phyloP scores from a whole-genome alignment of 106 monocot species.

The Platanthera zijinensis region DNA sequence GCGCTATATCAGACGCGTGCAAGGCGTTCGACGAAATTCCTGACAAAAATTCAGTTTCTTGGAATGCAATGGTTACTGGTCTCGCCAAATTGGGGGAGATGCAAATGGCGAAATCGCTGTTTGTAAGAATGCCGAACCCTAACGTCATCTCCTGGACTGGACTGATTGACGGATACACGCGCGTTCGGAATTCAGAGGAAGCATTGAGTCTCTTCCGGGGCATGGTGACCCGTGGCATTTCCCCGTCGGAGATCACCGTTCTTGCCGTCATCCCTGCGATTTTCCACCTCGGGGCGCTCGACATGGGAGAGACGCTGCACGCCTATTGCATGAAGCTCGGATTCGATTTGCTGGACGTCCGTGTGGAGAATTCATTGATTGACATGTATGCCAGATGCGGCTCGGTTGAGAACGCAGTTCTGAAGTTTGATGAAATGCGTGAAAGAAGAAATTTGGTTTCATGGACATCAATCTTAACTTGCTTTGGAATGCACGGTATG shows the following conservation, averaged over 20 bases:
- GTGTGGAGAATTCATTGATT: conserved; percentile 60
- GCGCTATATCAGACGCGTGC: conserved; percentile 25
- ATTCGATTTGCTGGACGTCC: conserved; percentile 27
- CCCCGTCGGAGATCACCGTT: conserved; percentile 60
- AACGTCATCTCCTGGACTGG: conserved; percentile 77
- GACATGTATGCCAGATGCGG: conserved; percentile 84
- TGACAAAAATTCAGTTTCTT: conserved; percentile 42
- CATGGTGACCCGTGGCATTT: conserved; percentile 32
- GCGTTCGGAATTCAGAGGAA: conserved; percentile 13
- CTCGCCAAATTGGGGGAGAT: conserved; percentile 39
- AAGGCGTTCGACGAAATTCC: conserved; percentile 64
- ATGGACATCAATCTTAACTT: conserved; percentile 69
- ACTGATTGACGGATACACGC: conserved; percentile 62
- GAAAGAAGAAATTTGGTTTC: conserved; percentile 50
- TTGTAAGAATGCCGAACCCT: conserved; percentile 37
- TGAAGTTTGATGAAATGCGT: conserved; percentile 30
- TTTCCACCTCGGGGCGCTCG: conserved; percentile 25
- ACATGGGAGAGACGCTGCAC: conserved; percentile 31
- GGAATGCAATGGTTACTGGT: conserved; percentile 69
- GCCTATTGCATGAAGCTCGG: conserved; percentile 42
- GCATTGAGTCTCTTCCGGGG: conserved; percentile 36
- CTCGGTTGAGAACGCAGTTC: conserved; percentile 24
- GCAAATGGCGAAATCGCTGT: conserved; percentile 23
- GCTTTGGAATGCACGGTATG: conserved; percentile 67
- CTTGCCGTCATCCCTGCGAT: conserved; percentile 56